Conservation (phyloP, 345 rosid genomes). For the Bruguiera sexangula region DNA sequence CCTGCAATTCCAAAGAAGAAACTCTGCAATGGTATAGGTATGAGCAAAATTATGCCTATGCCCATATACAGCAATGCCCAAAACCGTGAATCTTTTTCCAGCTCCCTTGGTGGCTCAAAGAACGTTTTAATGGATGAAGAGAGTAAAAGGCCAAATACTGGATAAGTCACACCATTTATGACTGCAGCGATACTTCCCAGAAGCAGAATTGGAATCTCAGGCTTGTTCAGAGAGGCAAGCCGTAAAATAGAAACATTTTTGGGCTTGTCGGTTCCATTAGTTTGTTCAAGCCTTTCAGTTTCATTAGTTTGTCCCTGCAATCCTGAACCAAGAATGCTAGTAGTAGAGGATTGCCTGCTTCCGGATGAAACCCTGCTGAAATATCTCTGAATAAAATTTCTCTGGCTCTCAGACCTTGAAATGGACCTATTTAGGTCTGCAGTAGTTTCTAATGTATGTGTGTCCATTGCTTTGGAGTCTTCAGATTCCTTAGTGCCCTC, state of each 20-base stretch:
- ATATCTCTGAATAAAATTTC: constrained; percentile 29
- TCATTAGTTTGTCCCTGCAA: constrained; percentile 31
- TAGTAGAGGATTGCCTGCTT: constrained; percentile 38
- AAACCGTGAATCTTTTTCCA: constrained; percentile 47
- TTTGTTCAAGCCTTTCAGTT: constrained; percentile 18
- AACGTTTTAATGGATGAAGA: constrained; percentile 66
- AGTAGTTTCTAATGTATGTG: constrained; percentile 13
- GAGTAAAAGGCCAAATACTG: constrained; percentile 68
- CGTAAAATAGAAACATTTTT: constrained; percentile 53
- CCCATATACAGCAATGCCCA: constrained; percentile 55
- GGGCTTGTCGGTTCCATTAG: constrained; percentile 17
- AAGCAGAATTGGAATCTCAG: constrained; percentile 55
- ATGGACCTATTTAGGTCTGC: constrained; percentile 12
- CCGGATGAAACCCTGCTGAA: constrained; percentile 43
- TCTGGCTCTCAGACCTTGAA: constrained; percentile 29
- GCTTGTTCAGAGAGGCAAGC: constrained; percentile 65
- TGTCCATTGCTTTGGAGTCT: constrained; percentile 10
- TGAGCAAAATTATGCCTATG: constrained; percentile 33
- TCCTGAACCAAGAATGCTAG: constrained; percentile 17
- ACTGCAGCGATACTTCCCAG: constrained; percentile 60
- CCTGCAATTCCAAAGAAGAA: constrained; percentile 79
- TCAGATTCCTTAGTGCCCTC: constrained; percentile 47
- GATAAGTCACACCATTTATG: constrained; percentile 60
- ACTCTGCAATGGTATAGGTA: constrained; percentile 56
- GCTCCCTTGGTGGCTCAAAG: constrained; percentile 39